A percentile compares a stretch with the other conserved stretches of the same genome.
Conservation (phyloP, 768 basidiomycete species). For the Coprinopsis marcescibilis region DNA sequence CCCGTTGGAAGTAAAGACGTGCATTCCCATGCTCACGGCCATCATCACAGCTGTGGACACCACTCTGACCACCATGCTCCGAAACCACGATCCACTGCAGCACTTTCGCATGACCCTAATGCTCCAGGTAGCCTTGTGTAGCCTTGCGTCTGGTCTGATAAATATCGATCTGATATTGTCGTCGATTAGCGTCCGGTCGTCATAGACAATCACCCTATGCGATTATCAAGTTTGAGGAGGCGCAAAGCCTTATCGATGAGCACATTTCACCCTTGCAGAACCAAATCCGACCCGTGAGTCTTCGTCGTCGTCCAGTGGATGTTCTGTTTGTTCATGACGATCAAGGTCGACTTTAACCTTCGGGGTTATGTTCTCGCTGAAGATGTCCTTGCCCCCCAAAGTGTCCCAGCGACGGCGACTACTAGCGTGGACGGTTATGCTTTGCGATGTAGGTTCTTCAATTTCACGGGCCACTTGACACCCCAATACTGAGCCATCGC, state of each 20-base stretch:
- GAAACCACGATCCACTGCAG: slow-evolving; percentile 40
- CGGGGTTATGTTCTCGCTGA: slow-evolving; percentile 70
- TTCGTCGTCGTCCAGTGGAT: neutral
- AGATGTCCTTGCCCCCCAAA: slow-evolving; percentile 58
- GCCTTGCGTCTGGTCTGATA: neutral
- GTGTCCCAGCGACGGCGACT: slow-evolving; percentile 59
- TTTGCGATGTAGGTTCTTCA: slow-evolving; percentile 50
- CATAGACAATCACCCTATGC: slow-evolving; percentile 76
- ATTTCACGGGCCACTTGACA: neutral
- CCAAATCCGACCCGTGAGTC: slow-evolving; percentile 37
- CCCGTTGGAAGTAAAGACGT: slow-evolving; percentile 31
- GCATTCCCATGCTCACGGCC: slow-evolving; percentile 30
- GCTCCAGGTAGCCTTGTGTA: slow-evolving; percentile 36
- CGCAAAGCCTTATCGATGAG: slow-evolving; percentile 49
- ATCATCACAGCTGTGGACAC: slow-evolving; percentile 27
- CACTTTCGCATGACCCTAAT: slow-evolving; percentile 65
- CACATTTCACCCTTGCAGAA: slow-evolving; percentile 39
- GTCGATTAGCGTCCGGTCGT: slow-evolving; percentile 54
- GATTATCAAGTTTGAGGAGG: slow-evolving; percentile 59
- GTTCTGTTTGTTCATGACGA: neutral
- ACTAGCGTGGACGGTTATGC: slow-evolving; percentile 92
- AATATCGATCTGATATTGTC: neutral
- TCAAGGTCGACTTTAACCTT: slow-evolving; percentile 55
- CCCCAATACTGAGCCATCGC: neutral
- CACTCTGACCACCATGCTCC: slow-evolving; percentile 37